Evolutionary conservation across 2,329 filamentous ascomycete species (phyloP).

Genomic region (Emergomyces africanus): DNA sequence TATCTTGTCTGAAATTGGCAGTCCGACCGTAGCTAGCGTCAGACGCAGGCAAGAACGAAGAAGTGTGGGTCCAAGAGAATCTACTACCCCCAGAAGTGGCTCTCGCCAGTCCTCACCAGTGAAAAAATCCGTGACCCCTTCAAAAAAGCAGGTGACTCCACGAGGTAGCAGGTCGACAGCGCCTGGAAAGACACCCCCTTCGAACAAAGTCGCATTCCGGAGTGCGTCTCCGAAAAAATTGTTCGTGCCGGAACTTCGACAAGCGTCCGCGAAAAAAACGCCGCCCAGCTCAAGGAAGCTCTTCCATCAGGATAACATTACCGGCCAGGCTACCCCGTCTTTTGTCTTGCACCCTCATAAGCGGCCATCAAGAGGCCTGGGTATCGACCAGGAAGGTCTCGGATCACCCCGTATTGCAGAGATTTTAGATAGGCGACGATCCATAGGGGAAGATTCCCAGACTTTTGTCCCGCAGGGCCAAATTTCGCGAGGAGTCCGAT

Average conservation of each 20-base stretch:
- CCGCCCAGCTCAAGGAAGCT: conserved; percentile 27
- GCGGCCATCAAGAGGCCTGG: conserved; percentile 53
- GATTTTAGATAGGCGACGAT: conserved; percentile 56
- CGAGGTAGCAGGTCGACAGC: conserved; percentile 33
- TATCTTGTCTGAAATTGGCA: conserved; percentile 38
- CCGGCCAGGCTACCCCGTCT: conserved; percentile 48
- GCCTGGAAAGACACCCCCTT: conserved; percentile 38
- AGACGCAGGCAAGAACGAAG: conserved; percentile 33
- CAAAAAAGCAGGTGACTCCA: conserved; percentile 32
- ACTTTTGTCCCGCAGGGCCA: conserved; percentile 47
- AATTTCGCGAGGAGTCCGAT: conserved; percentile 40
- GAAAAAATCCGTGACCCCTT: conserved; percentile 26
- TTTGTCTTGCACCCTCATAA: conserved; percentile 50
- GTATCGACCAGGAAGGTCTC: conserved; percentile 56
- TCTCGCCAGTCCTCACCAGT: conserved; percentile 19
- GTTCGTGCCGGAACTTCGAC: conserved; percentile 30
- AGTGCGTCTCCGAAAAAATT: conserved; percentile 38
- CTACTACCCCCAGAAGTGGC: conserved; percentile 31
- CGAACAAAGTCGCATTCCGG: conserved; percentile 33
- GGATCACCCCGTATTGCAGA: conserved; percentile 63
- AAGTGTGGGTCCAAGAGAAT: conserved; percentile 34
- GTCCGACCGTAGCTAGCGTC: conserved; percentile 44
- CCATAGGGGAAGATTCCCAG: conserved; percentile 54
- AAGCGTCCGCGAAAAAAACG: conserved; percentile 25
- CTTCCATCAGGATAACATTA: conserved; percentile 43